phyloP scores from a whole-genome alignment of 2,329 filamentous ascomycete species.

The Monilinia polystroma region DNA sequence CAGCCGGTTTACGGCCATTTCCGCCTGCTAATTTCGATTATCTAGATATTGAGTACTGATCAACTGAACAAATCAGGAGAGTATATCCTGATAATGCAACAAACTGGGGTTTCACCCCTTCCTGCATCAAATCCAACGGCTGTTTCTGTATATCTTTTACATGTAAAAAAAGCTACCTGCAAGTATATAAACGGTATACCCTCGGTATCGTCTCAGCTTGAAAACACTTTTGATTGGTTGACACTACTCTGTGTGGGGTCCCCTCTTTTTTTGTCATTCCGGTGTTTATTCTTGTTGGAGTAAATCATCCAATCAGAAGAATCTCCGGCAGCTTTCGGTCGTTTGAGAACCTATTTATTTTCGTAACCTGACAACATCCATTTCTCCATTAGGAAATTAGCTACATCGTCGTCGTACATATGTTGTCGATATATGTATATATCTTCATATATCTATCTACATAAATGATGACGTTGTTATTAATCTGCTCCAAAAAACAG shows the following conservation, averaged over 20 bases:
- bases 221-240: neutral
- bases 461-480: slow-evolving; percentile 22
- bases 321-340: neutral
- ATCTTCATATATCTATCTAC: slow-evolving; percentile 24
- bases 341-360: slow-evolving; percentile 24
- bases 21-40: neutral
- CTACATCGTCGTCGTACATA: slow-evolving; percentile 26
- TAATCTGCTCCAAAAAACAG: slow-evolving; percentile 13
- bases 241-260: neutral
- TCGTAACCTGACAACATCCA: slow-evolving; percentile 25
- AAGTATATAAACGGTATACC: neutral
- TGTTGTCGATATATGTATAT: slow-evolving; percentile 17
- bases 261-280: slow-evolving; percentile 16
- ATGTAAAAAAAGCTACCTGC: neutral
- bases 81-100: neutral
- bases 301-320: slow-evolving; percentile 8
- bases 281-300: slow-evolving; percentile 16
- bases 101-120: neutral
- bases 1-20: neutral
- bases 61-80: neutral
- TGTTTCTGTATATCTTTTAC: neutral
- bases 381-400: slow-evolving; percentile 31
- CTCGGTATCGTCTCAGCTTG: slow-evolving; percentile 1
- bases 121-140: neutral
- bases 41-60: neutral